phyloP scores from a whole-genome alignment of 441 rosid species.

The Cnidoscolus chayamansa region DNA sequence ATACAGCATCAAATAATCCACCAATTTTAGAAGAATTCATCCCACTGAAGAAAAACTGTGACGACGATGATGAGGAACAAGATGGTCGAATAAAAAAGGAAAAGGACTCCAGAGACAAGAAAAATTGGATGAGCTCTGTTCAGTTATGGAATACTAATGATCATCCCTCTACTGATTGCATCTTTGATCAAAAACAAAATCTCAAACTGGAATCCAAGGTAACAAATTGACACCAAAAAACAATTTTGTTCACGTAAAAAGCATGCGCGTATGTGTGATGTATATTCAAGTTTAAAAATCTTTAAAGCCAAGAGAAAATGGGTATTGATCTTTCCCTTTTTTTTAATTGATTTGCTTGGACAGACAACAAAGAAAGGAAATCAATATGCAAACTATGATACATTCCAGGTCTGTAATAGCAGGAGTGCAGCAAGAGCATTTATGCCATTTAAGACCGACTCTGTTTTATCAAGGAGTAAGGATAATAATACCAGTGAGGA shows the following conservation, averaged over 20 bases:
- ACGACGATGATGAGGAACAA: constrained; percentile 24
- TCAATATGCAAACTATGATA: constrained; percentile 27
- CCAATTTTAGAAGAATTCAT: constrained; percentile 84
- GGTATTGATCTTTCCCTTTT: constrained; percentile 13
- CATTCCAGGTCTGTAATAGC: constrained; percentile 34
- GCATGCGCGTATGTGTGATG: neutral
- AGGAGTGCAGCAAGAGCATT: constrained; percentile 33
- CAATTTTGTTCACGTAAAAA: neutral
- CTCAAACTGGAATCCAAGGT: constrained; percentile 50
- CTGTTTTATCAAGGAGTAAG: constrained; percentile 34
- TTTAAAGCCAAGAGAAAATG: neutral
- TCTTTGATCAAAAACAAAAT: constrained; percentile 33
- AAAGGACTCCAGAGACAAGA: constrained; percentile 48
- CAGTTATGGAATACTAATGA: constrained; percentile 68
- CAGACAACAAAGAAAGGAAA: constrained; percentile 43
- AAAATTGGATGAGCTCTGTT: constrained; percentile 67
- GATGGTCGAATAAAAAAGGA: constrained; percentile 31
- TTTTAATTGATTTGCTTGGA: constrained; percentile 4
- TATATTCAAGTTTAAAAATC: neutral
- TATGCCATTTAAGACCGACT: constrained; percentile 40
- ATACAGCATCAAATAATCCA: constrained; percentile 33
- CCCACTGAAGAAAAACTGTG: constrained; percentile 48
- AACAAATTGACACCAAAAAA: neutral
- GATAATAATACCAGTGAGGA: constrained; percentile 35
- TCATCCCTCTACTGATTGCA: constrained; percentile 24